Evolutionary conservation across 2,329 filamentous ascomycete genomes (phyloP).

Genomic region (Colletotrichum musicola): DNA sequence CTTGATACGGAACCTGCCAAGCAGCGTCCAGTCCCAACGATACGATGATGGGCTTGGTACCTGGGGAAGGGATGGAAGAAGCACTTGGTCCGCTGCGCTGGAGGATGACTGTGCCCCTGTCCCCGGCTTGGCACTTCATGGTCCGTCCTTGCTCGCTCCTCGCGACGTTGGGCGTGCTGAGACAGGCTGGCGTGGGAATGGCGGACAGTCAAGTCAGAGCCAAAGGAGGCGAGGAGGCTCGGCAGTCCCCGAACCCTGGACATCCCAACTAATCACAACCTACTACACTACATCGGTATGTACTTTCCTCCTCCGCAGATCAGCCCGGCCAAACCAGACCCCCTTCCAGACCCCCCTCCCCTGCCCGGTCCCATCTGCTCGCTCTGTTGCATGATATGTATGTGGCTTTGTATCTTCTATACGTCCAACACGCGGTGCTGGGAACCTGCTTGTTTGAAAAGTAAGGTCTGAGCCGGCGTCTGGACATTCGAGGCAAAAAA

Average conservation of each 20-base stretch:
- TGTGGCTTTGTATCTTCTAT: constrained; percentile 32
- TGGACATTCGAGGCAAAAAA: constrained; percentile 25
- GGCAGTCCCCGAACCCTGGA: constrained; percentile 39
- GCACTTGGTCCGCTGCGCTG: constrained; percentile 19
- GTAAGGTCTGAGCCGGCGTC: constrained; percentile 36
- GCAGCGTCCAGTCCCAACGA: constrained; percentile 34
- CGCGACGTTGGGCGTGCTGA: constrained; percentile 37
- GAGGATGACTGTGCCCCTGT: constrained; percentile 26
- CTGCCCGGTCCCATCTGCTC: constrained; percentile 36
- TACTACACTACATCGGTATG: background rate
- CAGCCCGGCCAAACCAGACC: constrained; percentile 27
- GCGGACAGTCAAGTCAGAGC: constrained; percentile 37
- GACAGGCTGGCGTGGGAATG: constrained; percentile 36
- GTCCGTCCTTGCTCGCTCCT: constrained; percentile 30
- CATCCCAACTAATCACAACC: constrained; percentile 31
- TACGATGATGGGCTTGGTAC: constrained; percentile 34
- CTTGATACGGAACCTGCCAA: constrained; percentile 32
- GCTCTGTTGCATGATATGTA: constrained; percentile 37
- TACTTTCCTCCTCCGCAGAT: constrained; percentile 27
- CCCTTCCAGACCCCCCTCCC: background rate
- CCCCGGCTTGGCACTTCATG: constrained; percentile 21
- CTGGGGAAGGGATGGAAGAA: constrained; percentile 36
- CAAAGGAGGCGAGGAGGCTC: constrained; percentile 28
- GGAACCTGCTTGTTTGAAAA: constrained; percentile 33
- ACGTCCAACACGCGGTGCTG: constrained; percentile 32